Evolutionary conservation across 2,329 filamentous ascomycete genomes (phyloP).

Genomic region (Aspergillus ibericus): DNA sequence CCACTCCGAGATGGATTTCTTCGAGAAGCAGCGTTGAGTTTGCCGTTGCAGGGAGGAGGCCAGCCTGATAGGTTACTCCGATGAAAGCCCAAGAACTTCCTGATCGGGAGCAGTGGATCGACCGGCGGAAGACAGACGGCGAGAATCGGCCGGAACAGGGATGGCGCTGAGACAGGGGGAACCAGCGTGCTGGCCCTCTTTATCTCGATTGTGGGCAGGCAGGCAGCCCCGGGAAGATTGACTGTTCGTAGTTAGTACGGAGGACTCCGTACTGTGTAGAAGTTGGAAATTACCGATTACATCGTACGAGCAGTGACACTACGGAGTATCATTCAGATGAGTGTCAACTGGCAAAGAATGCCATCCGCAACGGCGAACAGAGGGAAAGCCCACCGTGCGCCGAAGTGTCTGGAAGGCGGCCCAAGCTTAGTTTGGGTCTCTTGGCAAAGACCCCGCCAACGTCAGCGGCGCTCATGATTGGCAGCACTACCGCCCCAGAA

Average conservation of each 20-base stretch:
- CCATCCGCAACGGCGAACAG: neutral
- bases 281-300: no score
- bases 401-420: conserved; percentile 15
- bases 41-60: neutral
- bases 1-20: neutral
- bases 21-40: neutral
- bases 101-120: neutral
- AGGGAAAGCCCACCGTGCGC: neutral
- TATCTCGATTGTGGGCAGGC: neutral
- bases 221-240: neutral
- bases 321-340: no score
- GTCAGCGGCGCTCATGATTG: conserved; percentile 19
- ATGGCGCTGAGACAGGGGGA: neutral
- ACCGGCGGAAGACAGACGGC: neutral
- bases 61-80: neutral
- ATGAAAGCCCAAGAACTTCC: neutral
- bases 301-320: no score
- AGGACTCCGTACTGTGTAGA: no score
- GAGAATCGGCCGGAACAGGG: conserved; percentile 2
- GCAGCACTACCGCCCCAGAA: conserved; percentile 5
- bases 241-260: no score
- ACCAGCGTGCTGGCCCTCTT: neutral
- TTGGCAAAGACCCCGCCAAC: conserved; percentile 14
- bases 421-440: conserved; percentile 10
- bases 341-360: no score